phyloP scores from a whole-genome alignment of 352 stramenopile genomes.

The Globisporangium orthogonon region DNA sequence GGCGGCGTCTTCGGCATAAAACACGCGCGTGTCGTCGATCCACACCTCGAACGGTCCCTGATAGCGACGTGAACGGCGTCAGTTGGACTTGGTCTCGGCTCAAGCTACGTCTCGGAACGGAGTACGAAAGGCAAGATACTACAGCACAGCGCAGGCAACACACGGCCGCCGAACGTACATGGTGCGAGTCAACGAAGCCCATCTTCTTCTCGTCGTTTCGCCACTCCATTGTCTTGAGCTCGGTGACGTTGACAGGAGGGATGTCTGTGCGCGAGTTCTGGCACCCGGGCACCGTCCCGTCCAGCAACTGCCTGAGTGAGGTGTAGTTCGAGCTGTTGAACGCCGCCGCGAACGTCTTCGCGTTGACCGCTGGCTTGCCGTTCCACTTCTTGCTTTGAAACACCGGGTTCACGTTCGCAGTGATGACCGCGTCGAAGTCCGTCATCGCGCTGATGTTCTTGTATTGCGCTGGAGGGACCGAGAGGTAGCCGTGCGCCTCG shows the following conservation, averaged over 20 bases:
- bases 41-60: constrained; percentile 41
- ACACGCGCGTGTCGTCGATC: constrained; percentile 32
- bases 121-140: no score
- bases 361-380: constrained; percentile 37
- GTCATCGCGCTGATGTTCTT: constrained; percentile 20
- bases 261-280: constrained; percentile 16
- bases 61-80: no score
- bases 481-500: constrained; percentile 47
- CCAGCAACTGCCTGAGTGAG: constrained; percentile 28
- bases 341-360: constrained; percentile 27
- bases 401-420: constrained; percentile 5
- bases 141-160: no score
- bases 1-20: constrained; percentile 32
- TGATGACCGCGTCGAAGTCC: constrained; percentile 22
- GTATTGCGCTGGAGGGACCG: constrained; percentile 34
- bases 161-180: neutral
- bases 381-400: constrained; percentile 50
- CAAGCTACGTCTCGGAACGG: no score
- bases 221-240: constrained; percentile 32
- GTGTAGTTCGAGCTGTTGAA: constrained; percentile 35
- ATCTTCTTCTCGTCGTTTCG: constrained; percentile 35
- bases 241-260: constrained; percentile 24
- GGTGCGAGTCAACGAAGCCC: constrained; percentile 13
- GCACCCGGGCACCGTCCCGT: constrained; percentile 21
- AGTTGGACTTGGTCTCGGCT: no score